These are phyloP conservation scores for Pholiota conissans DNA, from an alignment of 768 basidiomycete species.

Conservation along the genomic window DNA sequence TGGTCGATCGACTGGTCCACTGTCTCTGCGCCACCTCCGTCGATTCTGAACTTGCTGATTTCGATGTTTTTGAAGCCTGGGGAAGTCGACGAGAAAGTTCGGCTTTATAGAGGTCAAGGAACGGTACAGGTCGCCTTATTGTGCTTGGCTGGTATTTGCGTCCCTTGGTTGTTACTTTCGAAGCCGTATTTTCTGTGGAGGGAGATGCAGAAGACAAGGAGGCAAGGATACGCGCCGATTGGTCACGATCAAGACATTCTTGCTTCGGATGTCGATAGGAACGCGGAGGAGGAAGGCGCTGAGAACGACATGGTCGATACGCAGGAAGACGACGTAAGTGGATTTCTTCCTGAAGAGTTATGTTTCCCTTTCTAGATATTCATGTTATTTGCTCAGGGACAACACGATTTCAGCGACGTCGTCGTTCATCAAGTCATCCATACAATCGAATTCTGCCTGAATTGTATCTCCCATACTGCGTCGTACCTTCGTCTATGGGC, in stretches of 20 bases:
- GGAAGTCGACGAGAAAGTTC: constrained; percentile 60
- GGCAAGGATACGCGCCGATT: constrained; percentile 80
- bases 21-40: constrained; percentile 71
- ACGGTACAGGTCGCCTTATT: constrained; percentile 79
- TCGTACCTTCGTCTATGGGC: constrained; percentile 96
- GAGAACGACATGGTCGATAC: constrained; percentile 69
- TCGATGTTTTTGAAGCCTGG: constrained; percentile 95
- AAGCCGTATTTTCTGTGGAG: constrained; percentile 93
- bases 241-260: constrained; percentile 55
- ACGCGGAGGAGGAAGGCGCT: constrained; percentile 81
- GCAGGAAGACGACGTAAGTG: constrained; percentile 73
- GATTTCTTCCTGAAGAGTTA: constrained; percentile 13
- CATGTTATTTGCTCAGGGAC: constrained; percentile 47
- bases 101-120: constrained; percentile 85
- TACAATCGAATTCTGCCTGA: constrained; percentile 98
- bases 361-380: constrained; percentile 14
- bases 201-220: constrained; percentile 82
- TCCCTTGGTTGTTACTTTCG: constrained; percentile 90
- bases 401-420: constrained; percentile 92
- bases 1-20: constrained; percentile 93
- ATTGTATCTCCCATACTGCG: constrained; percentile 97
- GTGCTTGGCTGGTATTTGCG: constrained; percentile 78
- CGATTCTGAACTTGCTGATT: constrained; percentile 94
- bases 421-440: constrained; percentile 98
- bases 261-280: constrained; percentile 62